Conservation (phyloP, 805 yeast species). For the Ogataea trehaloabstinens region DNA sequence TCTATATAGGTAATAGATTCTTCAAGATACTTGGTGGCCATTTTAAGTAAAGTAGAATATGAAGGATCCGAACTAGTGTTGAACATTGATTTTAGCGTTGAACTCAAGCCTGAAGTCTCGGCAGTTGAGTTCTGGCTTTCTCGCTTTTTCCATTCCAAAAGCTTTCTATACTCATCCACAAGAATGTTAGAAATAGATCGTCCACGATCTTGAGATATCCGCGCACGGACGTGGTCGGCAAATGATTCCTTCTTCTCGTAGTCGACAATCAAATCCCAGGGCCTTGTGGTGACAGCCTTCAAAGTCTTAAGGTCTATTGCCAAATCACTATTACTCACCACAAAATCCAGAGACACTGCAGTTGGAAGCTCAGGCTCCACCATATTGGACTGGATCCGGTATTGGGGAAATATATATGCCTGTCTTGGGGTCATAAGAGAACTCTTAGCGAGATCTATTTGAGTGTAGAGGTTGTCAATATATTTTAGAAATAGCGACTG, state of each 20-base stretch:
- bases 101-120: conserved; percentile 14
- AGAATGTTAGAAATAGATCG: conserved; percentile 39
- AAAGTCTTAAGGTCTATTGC: conserved; percentile 58
- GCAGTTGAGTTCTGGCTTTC: conserved; percentile 8
- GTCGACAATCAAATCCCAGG: conserved; percentile 59
- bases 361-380: conserved; percentile 50
- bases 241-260: conserved; percentile 44
- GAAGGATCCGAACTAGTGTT: conserved; percentile 26
- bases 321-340: conserved; percentile 59
- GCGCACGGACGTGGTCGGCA: conserved; percentile 56
- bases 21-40: conserved; percentile 53
- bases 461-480: conserved; percentile 28
- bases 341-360: conserved; percentile 53
- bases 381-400: conserved; percentile 35
- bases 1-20: conserved; percentile 59
- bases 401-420: conserved; percentile 54
- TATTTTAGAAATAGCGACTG: conserved; percentile 21
- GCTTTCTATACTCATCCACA: conserved; percentile 37
- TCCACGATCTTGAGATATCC: conserved; percentile 45
- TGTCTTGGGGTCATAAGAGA: conserved; percentile 53
- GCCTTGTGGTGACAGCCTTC: conserved; percentile 48
- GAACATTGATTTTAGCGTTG: conserved; percentile 26
- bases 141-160: conserved; percentile 28
- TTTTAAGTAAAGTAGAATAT: conserved; percentile 33
- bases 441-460: conserved; percentile 33